Base-by-base conservation (phyloP, 257 asterid genomes). In the Solanum virginianum region DNA sequence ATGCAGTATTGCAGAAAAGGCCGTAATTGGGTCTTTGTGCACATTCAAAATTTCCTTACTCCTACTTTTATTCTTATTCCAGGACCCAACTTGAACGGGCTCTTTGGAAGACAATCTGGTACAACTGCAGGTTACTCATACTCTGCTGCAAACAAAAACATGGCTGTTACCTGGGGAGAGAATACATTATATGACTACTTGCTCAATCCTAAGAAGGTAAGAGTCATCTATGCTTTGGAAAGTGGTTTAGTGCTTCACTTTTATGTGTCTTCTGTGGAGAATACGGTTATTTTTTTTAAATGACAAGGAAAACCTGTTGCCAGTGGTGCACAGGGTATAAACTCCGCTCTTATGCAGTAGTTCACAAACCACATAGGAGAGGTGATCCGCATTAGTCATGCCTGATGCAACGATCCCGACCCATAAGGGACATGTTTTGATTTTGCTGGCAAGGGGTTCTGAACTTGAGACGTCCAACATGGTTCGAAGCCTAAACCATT, bases 1-100 rank as follows among this genome's bases (percentile, higher is more conserved):
- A 17, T 79, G 15, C 29, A 29, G 5, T 53, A 8, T 53, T 79
- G 66, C 49, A 9, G 1, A 53, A 53, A 49, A 17, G 83, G 4
- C 18, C 1, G 65, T 29, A 0, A 53, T 17, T 79, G 47, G 2
- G 26, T 17, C 11, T 29, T 12, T 79, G 17, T 17, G 15, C 63
- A 51, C 45, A 15, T 49, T 53, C 49, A 53, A 29, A 9, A 29
- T 56, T n/a, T 10, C 45, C 51, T 81, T 4, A 22, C 51, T 45
- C 36, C 80, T 24, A 84, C 26, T 12, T n/a, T 83, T 65, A 26
- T 41, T 70, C 32, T 15, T 1, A 17, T 17, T 87, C 7, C 86
- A 95, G 99, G 99, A 24, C 99, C 99, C 57, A 95, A 95, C 84
- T 89, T 95, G 98, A 94, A 90, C 84, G 99, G 99, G 22, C 97